A percentile compares a stretch with the other conserved stretches of the same genome.
Conservation (phyloP, 257 asterid species). For the Solanum ahanhuiri region DNA sequence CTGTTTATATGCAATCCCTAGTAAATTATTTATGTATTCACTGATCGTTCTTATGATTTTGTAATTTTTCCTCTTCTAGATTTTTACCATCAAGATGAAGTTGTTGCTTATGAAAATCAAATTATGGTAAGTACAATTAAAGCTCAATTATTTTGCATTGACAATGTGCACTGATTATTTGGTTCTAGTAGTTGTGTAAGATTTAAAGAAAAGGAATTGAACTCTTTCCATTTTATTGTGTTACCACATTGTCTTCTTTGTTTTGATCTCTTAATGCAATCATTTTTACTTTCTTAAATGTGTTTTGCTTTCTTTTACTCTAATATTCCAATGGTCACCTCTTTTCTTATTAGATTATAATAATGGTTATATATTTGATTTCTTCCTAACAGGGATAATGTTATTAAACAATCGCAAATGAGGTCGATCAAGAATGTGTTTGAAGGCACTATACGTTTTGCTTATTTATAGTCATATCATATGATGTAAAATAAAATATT, state of each 20-base stretch:
- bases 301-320: background rate
- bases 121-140: constrained; percentile 6
- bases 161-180: background rate
- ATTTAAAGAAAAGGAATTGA: background rate
- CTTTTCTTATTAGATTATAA: too few species aligned
- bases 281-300: background rate
- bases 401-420: background rate
- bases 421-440: background rate
- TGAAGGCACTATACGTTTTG: background rate
- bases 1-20: too few species aligned
- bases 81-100: background rate
- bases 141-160: background rate
- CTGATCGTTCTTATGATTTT: too few species aligned
- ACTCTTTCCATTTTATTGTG: background rate
- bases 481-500: too few species aligned
- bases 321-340: background rate
- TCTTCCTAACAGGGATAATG: background rate
- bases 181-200: background rate
- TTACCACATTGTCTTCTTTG: background rate
- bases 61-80: too few species aligned
- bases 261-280: background rate
- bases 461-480: too few species aligned
- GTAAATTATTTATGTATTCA: too few species aligned
- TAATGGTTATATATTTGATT: too few species aligned
- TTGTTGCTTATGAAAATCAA: background rate